Evolutionary conservation across 495 filamentous ascomycete species (phyloP).

Genomic region (Tuber calosporum): DNA sequence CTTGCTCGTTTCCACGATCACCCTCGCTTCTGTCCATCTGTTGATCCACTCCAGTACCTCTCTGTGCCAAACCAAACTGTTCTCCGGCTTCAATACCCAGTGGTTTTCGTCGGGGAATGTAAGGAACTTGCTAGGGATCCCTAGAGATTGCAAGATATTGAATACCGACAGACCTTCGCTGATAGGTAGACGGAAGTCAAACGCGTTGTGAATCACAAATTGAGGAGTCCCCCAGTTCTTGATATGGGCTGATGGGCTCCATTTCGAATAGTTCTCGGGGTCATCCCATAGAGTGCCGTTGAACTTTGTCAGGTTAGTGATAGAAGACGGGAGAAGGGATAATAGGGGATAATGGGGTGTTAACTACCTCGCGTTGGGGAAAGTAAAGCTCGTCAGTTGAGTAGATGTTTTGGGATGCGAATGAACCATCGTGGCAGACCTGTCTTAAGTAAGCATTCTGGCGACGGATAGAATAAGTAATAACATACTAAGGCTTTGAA

Average conservation of each 20-base stretch:
- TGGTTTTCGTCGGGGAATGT: slow-evolving; percentile 78
- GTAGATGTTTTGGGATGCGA: slow-evolving; percentile 67
- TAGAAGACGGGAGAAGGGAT: too few relatives aligned
- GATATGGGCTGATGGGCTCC: slow-evolving; percentile 67
- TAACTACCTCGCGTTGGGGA: slow-evolving; percentile 59
- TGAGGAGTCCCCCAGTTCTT: slow-evolving; percentile 78
- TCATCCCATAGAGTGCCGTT: slow-evolving; percentile 70
- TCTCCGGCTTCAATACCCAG: slow-evolving; percentile 90
- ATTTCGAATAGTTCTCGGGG: slow-evolving; percentile 63
- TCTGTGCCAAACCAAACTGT: slow-evolving; percentile 82
- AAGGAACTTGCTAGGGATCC: slow-evolving; percentile 64
- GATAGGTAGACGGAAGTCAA: slow-evolving; percentile 84
- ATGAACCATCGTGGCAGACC: slow-evolving; percentile 76
- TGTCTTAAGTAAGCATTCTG: neutral
- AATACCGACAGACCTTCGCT: slow-evolving; percentile 78
- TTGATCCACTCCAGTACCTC: slow-evolving; percentile 87
- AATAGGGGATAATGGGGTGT: neutral
- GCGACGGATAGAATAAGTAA: neutral
- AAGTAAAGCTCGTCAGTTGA: slow-evolving; percentile 84
- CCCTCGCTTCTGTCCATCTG: slow-evolving; percentile 46
- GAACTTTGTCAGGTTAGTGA: slow-evolving; percentile 44
- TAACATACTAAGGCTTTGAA: slow-evolving; percentile 70
- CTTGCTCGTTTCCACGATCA: neutral
- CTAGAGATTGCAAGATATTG: slow-evolving; percentile 72
- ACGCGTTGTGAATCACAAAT: slow-evolving; percentile 76